Evolutionary conservation across 192 early-diverging fungal species (phyloP), one percentile per base, ranked within the genome.

Genomic region (Coemansia sp.): DNA sequence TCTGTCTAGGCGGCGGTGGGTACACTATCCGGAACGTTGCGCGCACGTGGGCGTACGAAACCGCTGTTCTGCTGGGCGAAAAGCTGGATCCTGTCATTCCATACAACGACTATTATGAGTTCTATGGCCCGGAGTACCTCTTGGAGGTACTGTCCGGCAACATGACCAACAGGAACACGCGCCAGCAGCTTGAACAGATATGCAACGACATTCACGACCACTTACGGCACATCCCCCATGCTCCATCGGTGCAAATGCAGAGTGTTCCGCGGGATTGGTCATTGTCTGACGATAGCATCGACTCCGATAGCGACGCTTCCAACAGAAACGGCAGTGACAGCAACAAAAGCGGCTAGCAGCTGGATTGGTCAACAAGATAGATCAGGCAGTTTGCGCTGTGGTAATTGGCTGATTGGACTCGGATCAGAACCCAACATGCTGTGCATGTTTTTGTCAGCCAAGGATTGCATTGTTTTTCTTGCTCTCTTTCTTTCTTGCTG

Each of bases 11-110:
- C 51, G 96, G 96, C 23, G 96, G 96, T 29, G 96, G 96, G 4
- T 99, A 99, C 73, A 99, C 96, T 0, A 94, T 96, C 72, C 86
- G 94, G 20, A 95, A 97, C 74, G 94, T 96, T 0, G 91, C 94
- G 21, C 87, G 95, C n/a, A 89, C 90, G 12, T 96, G 94, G 95
- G 89, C 92, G 9, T 97, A 96, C 76, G 96, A 99, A 68, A 99
- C 96, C 2, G 81, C 88, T n/a, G 84, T 94, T 9, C 84, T 92
- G 7, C 81, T 92, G 7, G 91, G 89, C 35, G 82, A 88, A 45
- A n/a, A n/a, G n/a, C n/a, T n/a, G n/a, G n/a, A n/a, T n/a, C 84
- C 89, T 45, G 69, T 89, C 20, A 71, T 96, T 63, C 94, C 95
- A 0, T 89, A 88, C 66, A 94, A 92, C 68, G 87, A 91, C 61